Percentiles rank a stretch among this genome's conserved stretches.
Evolutionary conservation across 805 yeast species (phyloP).

Genomic region (Zygosaccharomyces pseudorouxii): DNA sequence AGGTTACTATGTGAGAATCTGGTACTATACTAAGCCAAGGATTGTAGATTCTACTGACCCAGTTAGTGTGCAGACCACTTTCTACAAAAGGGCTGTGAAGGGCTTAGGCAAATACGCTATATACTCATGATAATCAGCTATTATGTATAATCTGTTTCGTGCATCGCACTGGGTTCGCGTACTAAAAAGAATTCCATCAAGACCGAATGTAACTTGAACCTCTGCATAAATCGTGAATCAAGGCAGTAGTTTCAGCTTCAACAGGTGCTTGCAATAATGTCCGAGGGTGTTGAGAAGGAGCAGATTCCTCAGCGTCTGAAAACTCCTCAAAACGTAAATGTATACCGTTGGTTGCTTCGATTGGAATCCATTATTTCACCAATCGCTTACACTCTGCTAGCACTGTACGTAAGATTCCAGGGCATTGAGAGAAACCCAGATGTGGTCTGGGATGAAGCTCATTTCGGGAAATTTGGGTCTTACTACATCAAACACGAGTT

Average conservation of each 20-base stretch:
- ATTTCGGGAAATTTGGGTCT: conserved; percentile 94
- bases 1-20: conserved; percentile 28
- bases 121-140: background rate
- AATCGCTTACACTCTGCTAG: conserved; percentile 58
- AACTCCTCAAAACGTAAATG: background rate
- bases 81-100: conserved; percentile 1
- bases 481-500: conserved; percentile 83
- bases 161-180: background rate
- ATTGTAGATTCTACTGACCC: background rate
- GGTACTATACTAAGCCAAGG: conserved; percentile 17
- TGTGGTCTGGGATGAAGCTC: conserved; percentile 98
- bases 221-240: background rate
- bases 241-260: background rate
- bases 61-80: conserved; percentile 16
- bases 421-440: conserved; percentile 62
- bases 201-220: no score
- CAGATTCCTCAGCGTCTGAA: background rate
- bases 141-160: background rate
- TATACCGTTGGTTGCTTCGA: conserved; percentile 1
- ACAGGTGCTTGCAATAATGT: background rate
- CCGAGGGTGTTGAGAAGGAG: background rate
- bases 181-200: background rate
- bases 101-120: background rate
- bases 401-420: conserved; percentile 73
- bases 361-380: conserved; percentile 26